Base-by-base conservation (phyloP, 352 stramenopile species). In the Phytophthora idaei region DNA sequence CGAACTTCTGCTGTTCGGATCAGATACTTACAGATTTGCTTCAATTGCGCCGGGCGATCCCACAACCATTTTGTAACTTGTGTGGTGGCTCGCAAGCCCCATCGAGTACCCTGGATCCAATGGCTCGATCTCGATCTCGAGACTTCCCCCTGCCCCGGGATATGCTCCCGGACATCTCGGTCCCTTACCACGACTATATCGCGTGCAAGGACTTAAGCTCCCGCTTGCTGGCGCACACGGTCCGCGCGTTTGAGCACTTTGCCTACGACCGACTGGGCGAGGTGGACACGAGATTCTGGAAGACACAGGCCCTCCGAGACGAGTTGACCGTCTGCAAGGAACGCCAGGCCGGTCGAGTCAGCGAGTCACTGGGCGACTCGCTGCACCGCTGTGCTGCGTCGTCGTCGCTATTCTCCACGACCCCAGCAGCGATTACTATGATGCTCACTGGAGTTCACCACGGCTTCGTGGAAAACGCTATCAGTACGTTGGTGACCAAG, bases 71-170 rank as follows among this genome's bases (percentile, higher is more conserved):
- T 56, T 47, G 28, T 34, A 67, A 67, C 67, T 66, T 74, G 61
- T 58, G 52, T 45, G 53, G 54, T 37, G 47, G 25, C 37, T 41
- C 7, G 2, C 3, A 61, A 52, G 54, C 37, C 44, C 50, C 53
- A 62, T 46, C 54, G 62, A 66, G 47, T 58, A 57, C 44, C 17
- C 7, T 28, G 17, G 7, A 17, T 15, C 44, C 52, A 31, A 78
- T 78, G 71, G 21, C 62, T 71, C 68, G 66, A 56, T 42, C 36
- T 42, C 36, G 67, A 78, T 64, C 41, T 42, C 68, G 61, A 63
- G 64, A 83, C 74, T 81, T 80, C 51, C 74, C 74, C 31, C 31
- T 83, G 36, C 64, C 76, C 15, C 74, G 74, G 36, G 76, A 66
- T 11, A 9, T 76, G 63, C 74, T 85, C 50, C 45, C 69, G 58